Base-by-base conservation (phyloP, 2,329 filamentous ascomycete genomes). In the Ophiostoma sp. region DNA sequence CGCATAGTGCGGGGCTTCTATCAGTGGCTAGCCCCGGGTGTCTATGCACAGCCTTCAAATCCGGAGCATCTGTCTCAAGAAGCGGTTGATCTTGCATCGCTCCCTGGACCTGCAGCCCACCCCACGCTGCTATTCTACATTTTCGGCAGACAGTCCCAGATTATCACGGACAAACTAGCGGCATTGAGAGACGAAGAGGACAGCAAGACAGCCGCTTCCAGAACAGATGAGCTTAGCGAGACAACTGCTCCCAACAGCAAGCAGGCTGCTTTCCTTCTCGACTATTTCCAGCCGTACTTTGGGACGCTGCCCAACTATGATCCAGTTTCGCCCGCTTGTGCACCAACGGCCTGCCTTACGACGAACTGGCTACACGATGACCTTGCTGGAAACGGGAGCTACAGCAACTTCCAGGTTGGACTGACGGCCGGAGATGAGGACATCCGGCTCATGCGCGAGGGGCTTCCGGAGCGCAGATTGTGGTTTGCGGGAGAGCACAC, bases 401-500 rank as follows among this genome's bases (percentile, higher is more conserved):
- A 97, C 76, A 85, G 84, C 66, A 96, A 96, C 76, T 96, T 96
- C 78, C 92, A 93, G 74, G 82, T 89, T 16, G 92, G 91, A 0
- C 75, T 94, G 64, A 80, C 86, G 72, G 81, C 86, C 5, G 91
- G 88, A 0, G 91, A 93, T 73, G 80, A 82, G 69, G 90, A 96
- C 75, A 86, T 97, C 64, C 84, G 89, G 65, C 78, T 76, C 3
- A 84, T 92, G 78, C 80, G 87, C 2, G 78, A 83, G 55, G 88
- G 89, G 0, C 73, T 90, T 72, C 88, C 87, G 0, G 86, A 86
- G 12, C 80, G 86, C 36, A 87, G 90, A 0, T 75, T 97, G 8
- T 97, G 93, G 93, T 82, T 97, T 72, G 93, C 93, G 0, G 93
- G 93, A 0, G 93, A 97, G 78, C 93, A 97, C 78, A 96, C 92